These are phyloP conservation scores for Prototheca cutis DNA, from an alignment of 163 green algal genomes.

Conservation along the genomic window DNA sequence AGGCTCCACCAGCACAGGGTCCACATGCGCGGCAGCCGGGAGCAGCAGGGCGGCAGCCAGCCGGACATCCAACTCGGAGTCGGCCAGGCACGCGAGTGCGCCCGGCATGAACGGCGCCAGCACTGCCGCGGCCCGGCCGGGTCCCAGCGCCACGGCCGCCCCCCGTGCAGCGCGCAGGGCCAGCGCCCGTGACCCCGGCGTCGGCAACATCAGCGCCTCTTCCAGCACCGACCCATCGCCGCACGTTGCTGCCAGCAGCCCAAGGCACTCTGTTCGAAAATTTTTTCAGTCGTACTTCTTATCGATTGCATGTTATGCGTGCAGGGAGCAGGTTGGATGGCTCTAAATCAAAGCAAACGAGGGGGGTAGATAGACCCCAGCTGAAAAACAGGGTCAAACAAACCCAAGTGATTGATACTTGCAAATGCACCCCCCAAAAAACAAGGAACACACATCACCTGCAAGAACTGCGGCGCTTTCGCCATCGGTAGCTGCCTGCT, in stretches of 20 bases:
- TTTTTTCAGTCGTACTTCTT: not conserved
- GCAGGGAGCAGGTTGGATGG: not conserved
- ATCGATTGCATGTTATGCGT: not conserved
- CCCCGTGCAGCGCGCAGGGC: slow-evolving; percentile 65
- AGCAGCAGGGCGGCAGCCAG: slow-evolving; percentile 70
- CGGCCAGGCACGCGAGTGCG: not conserved
- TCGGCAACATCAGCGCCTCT: slow-evolving; percentile 10
- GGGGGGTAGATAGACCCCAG: not conserved
- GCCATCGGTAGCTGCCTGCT: slow-evolving; percentile 2
- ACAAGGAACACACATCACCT: not conserved
- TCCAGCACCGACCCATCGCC: slow-evolving; percentile 25
- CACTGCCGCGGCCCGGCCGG: not conserved
- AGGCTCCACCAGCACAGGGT: slow-evolving; percentile 56
- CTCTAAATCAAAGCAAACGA: not conserved
- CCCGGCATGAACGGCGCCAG: not conserved
- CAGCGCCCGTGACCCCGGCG: slow-evolving; percentile 28
- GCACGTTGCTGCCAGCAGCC: slow-evolving; percentile 64
- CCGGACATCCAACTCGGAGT: slow-evolving; percentile 48
- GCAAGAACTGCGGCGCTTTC: slow-evolving; percentile 14
- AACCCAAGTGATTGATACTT: too few relatives aligned
- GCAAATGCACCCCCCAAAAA: not conserved
- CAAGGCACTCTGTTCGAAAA: slow-evolving; percentile 72
- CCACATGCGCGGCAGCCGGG: slow-evolving; percentile 59
- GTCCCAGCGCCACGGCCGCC: slow-evolving; percentile 46
- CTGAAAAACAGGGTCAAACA: too few relatives aligned